Evolutionary conservation across 495 filamentous ascomycete genomes (phyloP), one percentile per base, ranked within the genome.

Genomic region (Amniculicola lignicola): DNA sequence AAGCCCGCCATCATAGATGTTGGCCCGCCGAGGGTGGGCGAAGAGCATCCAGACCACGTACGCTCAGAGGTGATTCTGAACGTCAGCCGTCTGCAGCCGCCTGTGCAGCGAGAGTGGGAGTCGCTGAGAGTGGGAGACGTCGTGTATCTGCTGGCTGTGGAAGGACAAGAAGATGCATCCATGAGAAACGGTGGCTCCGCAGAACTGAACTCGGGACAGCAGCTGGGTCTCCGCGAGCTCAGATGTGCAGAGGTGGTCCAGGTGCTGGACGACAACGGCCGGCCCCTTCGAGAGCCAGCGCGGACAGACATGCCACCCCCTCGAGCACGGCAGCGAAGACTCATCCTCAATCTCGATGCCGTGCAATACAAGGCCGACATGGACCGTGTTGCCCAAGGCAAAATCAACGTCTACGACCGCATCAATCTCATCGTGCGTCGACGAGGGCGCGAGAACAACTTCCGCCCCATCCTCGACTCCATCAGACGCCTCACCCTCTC

Each of bases 381-480:
- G 51, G 84, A 89, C 43, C 73, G 74, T 22, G 74, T 75, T 31
- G 66, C 76, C 4, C 76, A 75, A 48, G 87, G 86, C 25, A 86
- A 86, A 64, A 76, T 79, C 14, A 84, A 94, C 56, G 73, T 94
- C 37, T 96, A 96, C 64, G 85, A 93, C 29, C 74, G 77, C 22
- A 85, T 99, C 57, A 97, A 99, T 65, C 75, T 96, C 3, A 69
- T 99, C 43, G 78, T 95, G 24, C 86, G 92, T 28, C 81, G 93
- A 48, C 87, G 83, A 68, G 85, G 87, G 15, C 78, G 90, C 39
- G 94, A 97, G 67, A 99, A 99, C 68, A 99, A 97, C 69, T 99
- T 96, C 80, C 96, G 89, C 64, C 84, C 90, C 9, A 84, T 97
- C 16, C 75, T 99, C 15, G 87, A 95, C 54, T 95, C 90, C 0